Evolutionary conservation across 192 early-diverging fungal genomes (phyloP).

Genomic region (Dimargaris cristalligena): DNA sequence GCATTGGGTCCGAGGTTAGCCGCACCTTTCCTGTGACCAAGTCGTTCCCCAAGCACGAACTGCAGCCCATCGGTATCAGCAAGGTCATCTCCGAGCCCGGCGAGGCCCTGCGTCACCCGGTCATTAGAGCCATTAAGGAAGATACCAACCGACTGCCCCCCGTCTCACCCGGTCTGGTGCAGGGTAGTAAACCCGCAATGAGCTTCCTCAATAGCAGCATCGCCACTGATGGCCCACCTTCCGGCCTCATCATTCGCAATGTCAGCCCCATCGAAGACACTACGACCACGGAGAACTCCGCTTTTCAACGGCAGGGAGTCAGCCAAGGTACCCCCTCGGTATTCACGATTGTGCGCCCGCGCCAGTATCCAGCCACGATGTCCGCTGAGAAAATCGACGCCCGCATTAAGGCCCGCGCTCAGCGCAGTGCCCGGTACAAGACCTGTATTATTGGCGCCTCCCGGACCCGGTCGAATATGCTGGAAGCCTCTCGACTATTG

Average conservation of each 20-base stretch:
- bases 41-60: neutral
- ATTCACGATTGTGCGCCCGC: neutral
- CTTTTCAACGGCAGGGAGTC: neutral
- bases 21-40: neutral
- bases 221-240: neutral
- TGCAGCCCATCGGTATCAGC: neutral
- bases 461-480: neutral
- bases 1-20: neutral
- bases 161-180: neutral
- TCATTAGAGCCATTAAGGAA: neutral
- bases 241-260: neutral
- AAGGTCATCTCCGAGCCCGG: neutral
- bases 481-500: neutral
- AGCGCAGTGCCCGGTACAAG: neutral
- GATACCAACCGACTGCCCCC: neutral
- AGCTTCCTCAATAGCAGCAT: neutral
- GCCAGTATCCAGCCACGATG: neutral
- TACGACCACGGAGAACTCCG: neutral
- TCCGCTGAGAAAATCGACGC: neutral
- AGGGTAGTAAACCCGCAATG: neutral
- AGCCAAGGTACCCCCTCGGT: neutral
- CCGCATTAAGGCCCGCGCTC: neutral
- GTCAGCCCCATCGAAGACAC: neutral
- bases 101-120: neutral
- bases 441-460: constrained; percentile 2